These are phyloP conservation scores for Pouteria campechiana DNA, from an alignment of 179 eudicot species.

Conservation along the genomic window DNA sequence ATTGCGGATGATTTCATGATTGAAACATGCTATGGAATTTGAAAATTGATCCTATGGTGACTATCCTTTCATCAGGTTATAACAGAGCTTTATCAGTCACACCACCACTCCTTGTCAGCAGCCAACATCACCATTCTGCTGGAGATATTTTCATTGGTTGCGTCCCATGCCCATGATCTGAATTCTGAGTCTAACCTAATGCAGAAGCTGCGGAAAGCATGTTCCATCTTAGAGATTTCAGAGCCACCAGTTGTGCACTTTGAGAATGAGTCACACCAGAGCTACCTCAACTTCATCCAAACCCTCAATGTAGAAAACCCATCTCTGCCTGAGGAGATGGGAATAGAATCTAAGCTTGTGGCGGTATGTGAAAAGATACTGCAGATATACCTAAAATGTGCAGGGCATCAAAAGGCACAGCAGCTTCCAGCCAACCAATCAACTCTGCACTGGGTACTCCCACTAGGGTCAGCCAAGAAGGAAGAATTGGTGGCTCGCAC, in stretches of 20 bases:
- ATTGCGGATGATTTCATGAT: no score
- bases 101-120: constrained; percentile 40
- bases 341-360: constrained; percentile 42
- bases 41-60: not conserved
- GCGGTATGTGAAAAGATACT: constrained; percentile 57
- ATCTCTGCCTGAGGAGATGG: constrained; percentile 37
- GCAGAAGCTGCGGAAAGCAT: constrained; percentile 55
- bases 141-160: constrained; percentile 45
- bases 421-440: constrained; percentile 18
- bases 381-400: constrained; percentile 63
- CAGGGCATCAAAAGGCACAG: constrained; percentile 24
- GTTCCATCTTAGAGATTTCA: constrained; percentile 69
- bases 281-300: constrained; percentile 51
- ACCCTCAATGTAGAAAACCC: constrained; percentile 33
- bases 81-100: constrained; percentile 62
- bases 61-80: constrained; percentile 40
- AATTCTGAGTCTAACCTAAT: constrained; percentile 35
- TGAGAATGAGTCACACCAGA: constrained; percentile 66
- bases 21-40: no score
- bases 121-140: constrained; percentile 46
- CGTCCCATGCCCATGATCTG: constrained; percentile 61
- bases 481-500: constrained; percentile 87
- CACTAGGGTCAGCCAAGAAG: constrained; percentile 66
- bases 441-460: constrained; percentile 55
- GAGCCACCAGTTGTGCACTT: constrained; percentile 87